phyloP scores from a whole-genome alignment of 169 alveolate species.

The Eimeria brunetti region DNA sequence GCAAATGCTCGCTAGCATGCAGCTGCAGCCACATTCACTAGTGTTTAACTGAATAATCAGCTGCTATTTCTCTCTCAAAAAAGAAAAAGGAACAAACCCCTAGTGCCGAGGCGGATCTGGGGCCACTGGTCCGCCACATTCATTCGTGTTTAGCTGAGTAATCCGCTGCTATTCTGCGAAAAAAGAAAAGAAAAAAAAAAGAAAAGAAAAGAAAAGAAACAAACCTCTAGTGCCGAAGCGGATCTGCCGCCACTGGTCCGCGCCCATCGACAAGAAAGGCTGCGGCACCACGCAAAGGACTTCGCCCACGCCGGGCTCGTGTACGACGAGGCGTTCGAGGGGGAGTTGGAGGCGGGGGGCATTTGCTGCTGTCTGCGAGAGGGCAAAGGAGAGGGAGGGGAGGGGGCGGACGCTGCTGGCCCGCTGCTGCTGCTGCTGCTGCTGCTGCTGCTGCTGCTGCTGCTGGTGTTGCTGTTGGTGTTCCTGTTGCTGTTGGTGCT shows the following conservation, averaged over 20 bases:
- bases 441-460: too few relatives aligned
- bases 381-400: conserved; percentile 65
- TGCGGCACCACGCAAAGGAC: conserved; percentile 78
- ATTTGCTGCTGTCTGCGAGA: background rate
- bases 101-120: conserved; percentile 64
- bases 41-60: too few relatives aligned
- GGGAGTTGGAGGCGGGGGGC: conserved; percentile 55
- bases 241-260: conserved; percentile 59
- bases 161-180: too few relatives aligned
- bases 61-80: too few relatives aligned
- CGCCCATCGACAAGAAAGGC: conserved; percentile 48
- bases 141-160: too few relatives aligned
- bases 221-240: conserved; percentile 79
- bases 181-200: background rate
- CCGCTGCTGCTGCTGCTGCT: too few relatives aligned
- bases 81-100: conserved; percentile 9
- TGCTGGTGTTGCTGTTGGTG: too few relatives aligned
- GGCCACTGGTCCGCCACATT: conserved; percentile 20
- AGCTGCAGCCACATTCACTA: too few relatives aligned
- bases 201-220: background rate
- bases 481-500: too few relatives aligned
- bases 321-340: conserved; percentile 58
- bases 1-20: too few relatives aligned
- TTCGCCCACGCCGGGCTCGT: conserved; percentile 36
- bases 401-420: conserved; percentile 51